A percentile compares a stretch with the other conserved stretches of the same genome.
Evolutionary conservation across 805 yeast genomes (phyloP).

Genomic region (Nakazawaea holstii): DNA sequence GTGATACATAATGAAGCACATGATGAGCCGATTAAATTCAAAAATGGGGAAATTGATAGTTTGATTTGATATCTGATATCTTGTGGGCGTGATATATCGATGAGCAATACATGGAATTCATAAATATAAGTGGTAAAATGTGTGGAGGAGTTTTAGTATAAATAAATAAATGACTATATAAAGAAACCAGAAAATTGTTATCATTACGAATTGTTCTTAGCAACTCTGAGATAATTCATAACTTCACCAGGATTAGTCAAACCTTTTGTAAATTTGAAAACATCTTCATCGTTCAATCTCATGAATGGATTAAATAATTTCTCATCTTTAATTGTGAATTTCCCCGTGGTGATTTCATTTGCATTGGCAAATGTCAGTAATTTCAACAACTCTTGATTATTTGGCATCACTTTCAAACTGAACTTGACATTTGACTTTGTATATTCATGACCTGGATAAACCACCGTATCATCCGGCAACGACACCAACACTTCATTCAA

Average conservation of each 20-base stretch:
- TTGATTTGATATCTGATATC: background rate
- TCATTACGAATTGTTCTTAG: slow-evolving; percentile 59
- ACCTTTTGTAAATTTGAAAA: slow-evolving; percentile 52
- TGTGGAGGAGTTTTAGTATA: too few relatives aligned
- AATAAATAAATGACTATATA: too few relatives aligned
- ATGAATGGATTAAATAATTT: slow-evolving; percentile 82
- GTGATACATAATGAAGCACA: slow-evolving; percentile 1
- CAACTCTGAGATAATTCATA: slow-evolving; percentile 66
- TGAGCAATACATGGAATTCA: background rate
- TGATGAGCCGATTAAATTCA: background rate
- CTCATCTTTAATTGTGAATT: slow-evolving; percentile 82
- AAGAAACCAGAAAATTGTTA: too few relatives aligned
- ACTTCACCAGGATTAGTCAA: slow-evolving; percentile 43
- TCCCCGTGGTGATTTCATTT: slow-evolving; percentile 79
- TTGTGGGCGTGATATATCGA: too few relatives aligned
- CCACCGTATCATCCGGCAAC: slow-evolving; percentile 65
- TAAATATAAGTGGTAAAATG: background rate
- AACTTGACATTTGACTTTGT: slow-evolving; percentile 78
- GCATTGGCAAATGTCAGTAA: slow-evolving; percentile 45
- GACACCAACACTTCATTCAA: slow-evolving; percentile 52
- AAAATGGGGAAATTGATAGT: background rate
- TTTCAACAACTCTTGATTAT: slow-evolving; percentile 42
- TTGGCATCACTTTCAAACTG: slow-evolving; percentile 56
- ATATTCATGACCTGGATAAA: slow-evolving; percentile 96
- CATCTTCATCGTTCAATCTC: slow-evolving; percentile 64